Evolutionary conservation across 768 basidiomycete genomes (phyloP), one percentile per base, ranked within the genome.

Genomic region (Boletus tomentosulus): DNA sequence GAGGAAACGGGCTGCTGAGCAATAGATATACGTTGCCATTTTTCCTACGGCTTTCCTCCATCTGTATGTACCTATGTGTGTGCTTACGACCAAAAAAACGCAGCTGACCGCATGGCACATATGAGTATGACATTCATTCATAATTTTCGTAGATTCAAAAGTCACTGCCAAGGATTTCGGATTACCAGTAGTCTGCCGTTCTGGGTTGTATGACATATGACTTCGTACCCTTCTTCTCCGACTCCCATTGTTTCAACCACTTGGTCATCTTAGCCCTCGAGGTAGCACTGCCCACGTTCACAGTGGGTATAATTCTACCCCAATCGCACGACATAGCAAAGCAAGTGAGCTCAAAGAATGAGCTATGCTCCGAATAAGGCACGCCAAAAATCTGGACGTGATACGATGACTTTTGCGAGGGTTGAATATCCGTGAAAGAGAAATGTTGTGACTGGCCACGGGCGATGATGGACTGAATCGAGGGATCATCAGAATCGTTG

Each of bases 341-440:
- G 67, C 92, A 95, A 11, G 93, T 96, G 58, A 96, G 76, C 71
- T 98, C 96, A 62, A 90, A 91, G 71, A 98, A 98, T 33, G 90
- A 93, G 31, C 90, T 92, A 68, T 98, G 96, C 66, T 98, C 97
- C 6, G 94, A 98, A 66, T 98, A 98, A 10, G 86, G 89, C 51
- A 91, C 85, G 49, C 90, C 88, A 63, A 86, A 92, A 41, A 97
- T 74, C 71, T 87, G 86, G 43, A 89, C 69, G 31, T 74, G 71
- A 15, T 82, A 59, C 15, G 86, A 87, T 11, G 92, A 90, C 55
- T 89, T 89, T 42, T 82, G 80, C 62, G 79, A 81, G 22, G 84
- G 80, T 41, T 78, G 81, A 15, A 96, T 76, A 66, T 88, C 79
- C 22, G 82, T 72, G 50, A 82, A 78, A 3, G 85, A 85, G 73